Evolutionary conservation across 257 asterid species (phyloP).

Genomic region (Misopates orontium): DNA sequence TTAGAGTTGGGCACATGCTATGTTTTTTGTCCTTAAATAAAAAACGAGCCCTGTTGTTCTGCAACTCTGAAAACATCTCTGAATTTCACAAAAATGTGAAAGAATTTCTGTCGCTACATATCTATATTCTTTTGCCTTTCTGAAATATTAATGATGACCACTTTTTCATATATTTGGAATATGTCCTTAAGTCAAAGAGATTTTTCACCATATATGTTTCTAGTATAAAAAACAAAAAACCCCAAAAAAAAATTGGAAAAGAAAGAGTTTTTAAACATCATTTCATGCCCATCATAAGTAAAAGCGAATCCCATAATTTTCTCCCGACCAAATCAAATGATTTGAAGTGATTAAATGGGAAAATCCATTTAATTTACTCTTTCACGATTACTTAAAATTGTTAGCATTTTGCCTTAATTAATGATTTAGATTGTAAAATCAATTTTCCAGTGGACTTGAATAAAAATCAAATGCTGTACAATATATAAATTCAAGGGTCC

Average conservation of each 20-base stretch:
- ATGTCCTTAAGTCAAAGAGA: background rate
- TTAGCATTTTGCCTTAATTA: background rate
- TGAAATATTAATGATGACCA: background rate
- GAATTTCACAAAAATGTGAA: slow-evolving; percentile 18
- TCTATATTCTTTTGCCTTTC: background rate
- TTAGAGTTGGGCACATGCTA: slow-evolving; percentile 21
- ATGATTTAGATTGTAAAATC: slow-evolving; percentile 19
- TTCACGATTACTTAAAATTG: background rate
- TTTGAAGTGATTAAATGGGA: background rate
- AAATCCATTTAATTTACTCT: background rate
- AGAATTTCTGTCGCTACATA: background rate
- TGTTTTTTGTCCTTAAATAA: slow-evolving; percentile 9
- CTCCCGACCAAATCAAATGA: background rate
- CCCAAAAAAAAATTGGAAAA: too few relatives aligned
- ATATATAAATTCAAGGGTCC: slow-evolving; percentile 23
- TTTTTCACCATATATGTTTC: too few relatives aligned
- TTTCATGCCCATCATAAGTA: background rate
- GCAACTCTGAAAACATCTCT: background rate
- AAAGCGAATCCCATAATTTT: background rate
- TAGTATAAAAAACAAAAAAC: background rate
- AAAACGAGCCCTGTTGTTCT: background rate
- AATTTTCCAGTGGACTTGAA: slow-evolving; percentile 31
- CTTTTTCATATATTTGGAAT: background rate
- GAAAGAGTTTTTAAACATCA: too few relatives aligned
- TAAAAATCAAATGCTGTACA: slow-evolving; percentile 23